phyloP scores from a whole-genome alignment of 148 eudicot species.

The Nepenthes mirabilis region DNA sequence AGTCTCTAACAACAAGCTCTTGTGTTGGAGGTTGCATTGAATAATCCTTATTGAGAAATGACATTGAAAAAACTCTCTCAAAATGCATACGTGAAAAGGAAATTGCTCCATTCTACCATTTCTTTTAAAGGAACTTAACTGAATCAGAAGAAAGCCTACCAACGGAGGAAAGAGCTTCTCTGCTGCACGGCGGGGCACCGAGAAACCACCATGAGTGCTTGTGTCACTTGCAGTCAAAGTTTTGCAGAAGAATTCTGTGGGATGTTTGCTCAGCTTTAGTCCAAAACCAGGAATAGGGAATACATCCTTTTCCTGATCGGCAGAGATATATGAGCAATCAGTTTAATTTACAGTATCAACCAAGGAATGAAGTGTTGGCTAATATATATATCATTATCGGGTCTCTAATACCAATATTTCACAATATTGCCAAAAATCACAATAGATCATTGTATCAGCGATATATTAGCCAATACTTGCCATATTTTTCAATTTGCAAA shows the following conservation, averaged over 20 bases:
- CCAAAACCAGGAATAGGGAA: conserved; percentile 71
- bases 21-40: conserved; percentile 98
- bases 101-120: neutral
- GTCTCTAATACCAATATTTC: no score
- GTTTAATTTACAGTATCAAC: no score
- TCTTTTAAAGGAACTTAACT: neutral
- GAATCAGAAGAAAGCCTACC: conserved; percentile 26
- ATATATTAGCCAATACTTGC: no score
- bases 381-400: no score
- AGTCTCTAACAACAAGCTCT: conserved; percentile 93
- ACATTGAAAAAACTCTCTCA: neutral
- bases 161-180: conserved; percentile 91
- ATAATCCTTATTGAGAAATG: conserved; percentile 45
- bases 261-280: conserved; percentile 61
- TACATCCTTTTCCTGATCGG: conserved; percentile 74
- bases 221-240: conserved; percentile 95
- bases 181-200: conserved; percentile 97
- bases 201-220: conserved; percentile 97
- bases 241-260: conserved; percentile 91
- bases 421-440: no score
- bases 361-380: no score
- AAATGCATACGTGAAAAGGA: neutral
- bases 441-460: no score
- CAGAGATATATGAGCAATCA: neutral
- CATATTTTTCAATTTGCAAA: no score